These are phyloP conservation scores for Forsythia viridissima DNA, from an alignment of 257 asterid species.

Conservation along the genomic window DNA sequence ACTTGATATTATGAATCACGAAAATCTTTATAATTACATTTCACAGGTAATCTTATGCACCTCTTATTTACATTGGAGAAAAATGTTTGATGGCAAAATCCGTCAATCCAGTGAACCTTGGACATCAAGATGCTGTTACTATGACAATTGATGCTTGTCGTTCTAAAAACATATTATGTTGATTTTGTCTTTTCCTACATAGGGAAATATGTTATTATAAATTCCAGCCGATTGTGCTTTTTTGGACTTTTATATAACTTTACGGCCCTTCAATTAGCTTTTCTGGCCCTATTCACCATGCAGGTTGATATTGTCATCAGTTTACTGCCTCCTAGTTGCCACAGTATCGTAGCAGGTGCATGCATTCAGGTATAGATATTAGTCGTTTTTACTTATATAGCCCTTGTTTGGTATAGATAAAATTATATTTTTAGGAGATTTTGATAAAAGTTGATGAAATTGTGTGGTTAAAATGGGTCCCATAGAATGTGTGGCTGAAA, in stretches of 20 bases:
- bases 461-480: too few relatives aligned
- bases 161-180: not conserved
- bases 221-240: too few relatives aligned
- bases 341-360: constrained; percentile 65
- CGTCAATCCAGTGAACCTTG: not conserved
- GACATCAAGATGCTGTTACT: not conserved
- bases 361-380: constrained; percentile 72
- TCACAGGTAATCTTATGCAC: constrained; percentile 51
- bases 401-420: too few relatives aligned
- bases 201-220: too few relatives aligned
- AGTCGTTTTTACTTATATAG: not conserved
- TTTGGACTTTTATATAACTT: too few relatives aligned
- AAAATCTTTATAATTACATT: constrained; percentile 49
- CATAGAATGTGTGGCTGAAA: too few relatives aligned
- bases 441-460: too few relatives aligned
- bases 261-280: not conserved
- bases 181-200: not conserved
- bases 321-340: constrained; percentile 90
- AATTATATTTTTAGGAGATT: too few relatives aligned
- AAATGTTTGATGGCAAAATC: not conserved
- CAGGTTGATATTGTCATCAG: constrained; percentile 95
- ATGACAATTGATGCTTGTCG: not conserved
- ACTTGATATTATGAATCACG: constrained; percentile 64
- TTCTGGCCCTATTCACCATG: constrained; percentile 39
- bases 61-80: constrained; percentile 6